Evolutionary conservation across 306 rosid species (phyloP), one percentile per base, ranked within the genome.

Genomic region (Bauhinia variegata): DNA sequence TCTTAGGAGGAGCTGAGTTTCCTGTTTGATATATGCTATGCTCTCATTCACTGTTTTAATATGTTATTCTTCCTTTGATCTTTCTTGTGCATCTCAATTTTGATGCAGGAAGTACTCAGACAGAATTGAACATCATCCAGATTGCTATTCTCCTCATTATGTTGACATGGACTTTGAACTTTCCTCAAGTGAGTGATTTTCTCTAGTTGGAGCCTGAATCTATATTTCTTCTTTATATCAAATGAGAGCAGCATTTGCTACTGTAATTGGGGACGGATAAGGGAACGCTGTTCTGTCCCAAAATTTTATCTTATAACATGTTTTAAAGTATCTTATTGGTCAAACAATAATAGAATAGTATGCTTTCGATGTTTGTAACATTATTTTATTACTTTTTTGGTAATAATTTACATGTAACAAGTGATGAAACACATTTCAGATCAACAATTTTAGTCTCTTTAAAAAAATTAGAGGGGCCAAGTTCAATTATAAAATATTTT

Each of bases 51-150:
- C 11, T 66, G 19, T 44, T 6, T 16, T 55, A 32, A 11, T 48
- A 12, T 0, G 53, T 4, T 5, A 30, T 5, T 34, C 23, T 62
- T 55, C 18, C 16, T n/a, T 65, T 54, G 30, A 47, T 61, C 51
- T 32, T 53, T 0, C 15, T 7, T 42, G 15, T 49, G 42, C 58
- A 62, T 43, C 54, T 67, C 34, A 10, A 59, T 54, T 56, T 70
- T 46, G 50, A 14, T 64, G 71, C 83, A 91, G 97, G 83, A 91
- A 71, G 78, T 70, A 75, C 75, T 51, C 62, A 7, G 96, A 91
- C 15, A 83, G 84, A 77, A 61, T 43, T 39, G 89, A 88, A 19
- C 79, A 56, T 23, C 2, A 23, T 6, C 54, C 63, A 2, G 23
- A 59, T n/a, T 80, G 60, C 64, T 78, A 56, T 50, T 52, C 87